phyloP scores from a whole-genome alignment of 148 eudicot species.

The Chenopodium formosanum region DNA sequence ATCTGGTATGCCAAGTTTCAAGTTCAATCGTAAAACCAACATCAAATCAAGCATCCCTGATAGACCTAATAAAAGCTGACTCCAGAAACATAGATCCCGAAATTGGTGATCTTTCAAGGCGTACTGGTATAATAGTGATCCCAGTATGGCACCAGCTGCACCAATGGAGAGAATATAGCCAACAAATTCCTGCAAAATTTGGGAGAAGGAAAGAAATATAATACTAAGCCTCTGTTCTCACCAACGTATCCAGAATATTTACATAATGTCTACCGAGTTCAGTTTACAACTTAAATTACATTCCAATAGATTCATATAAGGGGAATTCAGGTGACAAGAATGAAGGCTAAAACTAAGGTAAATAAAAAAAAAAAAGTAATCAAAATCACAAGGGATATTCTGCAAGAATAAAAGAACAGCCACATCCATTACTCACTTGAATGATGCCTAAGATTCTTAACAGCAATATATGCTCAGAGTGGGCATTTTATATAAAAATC shows the following conservation, averaged over 20 bases:
- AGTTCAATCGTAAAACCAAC: conserved; percentile 61
- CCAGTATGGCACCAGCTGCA: conserved; percentile 73
- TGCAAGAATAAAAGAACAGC: too few relatives aligned
- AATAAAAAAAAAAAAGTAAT: too few relatives aligned
- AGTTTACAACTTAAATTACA: not conserved
- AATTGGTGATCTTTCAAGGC: conserved; percentile 65
- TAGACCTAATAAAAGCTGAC: conserved; percentile 60
- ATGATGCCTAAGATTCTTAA: not conserved
- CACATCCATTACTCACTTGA: not conserved
- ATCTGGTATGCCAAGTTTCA: conserved; percentile 74
- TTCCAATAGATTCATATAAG: not conserved
- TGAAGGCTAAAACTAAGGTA: not conserved
- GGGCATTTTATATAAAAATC: not conserved
- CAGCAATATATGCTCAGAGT: not conserved
- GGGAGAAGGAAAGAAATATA: conserved; percentile 2
- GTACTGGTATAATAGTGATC: conserved; percentile 70
- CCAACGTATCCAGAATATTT: not conserved
- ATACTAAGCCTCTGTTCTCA: not conserved
- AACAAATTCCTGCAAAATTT: conserved; percentile 65
- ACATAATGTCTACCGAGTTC: not conserved
- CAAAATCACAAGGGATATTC: too few relatives aligned
- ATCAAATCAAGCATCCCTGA: conserved; percentile 84
- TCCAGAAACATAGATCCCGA: conserved; percentile 79
- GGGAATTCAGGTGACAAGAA: not conserved
- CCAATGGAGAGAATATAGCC: conserved; percentile 79